Evolutionary conservation across 257 asterid genomes (phyloP).

Genomic region (Plantago elongata): DNA sequence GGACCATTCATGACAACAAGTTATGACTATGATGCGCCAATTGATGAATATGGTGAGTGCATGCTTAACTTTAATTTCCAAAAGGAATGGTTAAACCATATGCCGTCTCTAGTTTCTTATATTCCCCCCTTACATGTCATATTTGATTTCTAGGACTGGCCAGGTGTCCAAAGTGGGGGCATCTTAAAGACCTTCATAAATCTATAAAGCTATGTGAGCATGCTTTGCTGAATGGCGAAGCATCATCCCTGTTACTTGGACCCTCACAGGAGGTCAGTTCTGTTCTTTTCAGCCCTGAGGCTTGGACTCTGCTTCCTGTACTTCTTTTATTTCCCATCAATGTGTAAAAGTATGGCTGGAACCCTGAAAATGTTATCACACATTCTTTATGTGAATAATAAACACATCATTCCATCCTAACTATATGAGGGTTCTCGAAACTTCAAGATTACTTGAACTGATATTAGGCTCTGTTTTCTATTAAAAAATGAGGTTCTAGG

Average conservation of each 20-base stretch:
- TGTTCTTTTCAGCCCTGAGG: conserved; percentile 7
- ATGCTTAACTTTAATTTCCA: conserved; percentile 9
- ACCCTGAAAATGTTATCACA: neutral
- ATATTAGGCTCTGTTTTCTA: too few species aligned
- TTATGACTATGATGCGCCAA: conserved; percentile 94
- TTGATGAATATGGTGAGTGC: conserved; percentile 80
- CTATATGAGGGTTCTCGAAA: too few species aligned
- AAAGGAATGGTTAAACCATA: conserved; percentile 10
- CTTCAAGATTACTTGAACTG: too few species aligned
- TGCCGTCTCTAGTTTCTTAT: conserved; percentile 9
- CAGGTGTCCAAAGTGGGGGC: conserved; percentile 89
- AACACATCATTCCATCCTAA: too few species aligned
- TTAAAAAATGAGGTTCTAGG: too few species aligned
- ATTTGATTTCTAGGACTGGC: conserved; percentile 62
- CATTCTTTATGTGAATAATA: too few species aligned
- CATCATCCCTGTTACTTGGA: conserved; percentile 49
- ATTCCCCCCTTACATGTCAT: conserved; percentile 19
- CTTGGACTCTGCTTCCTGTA: neutral
- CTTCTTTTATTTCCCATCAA: neutral
- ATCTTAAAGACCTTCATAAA: conserved; percentile 83
- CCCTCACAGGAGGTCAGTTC: conserved; percentile 67
- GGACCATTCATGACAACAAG: conserved; percentile 96
- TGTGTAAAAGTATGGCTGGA: neutral
- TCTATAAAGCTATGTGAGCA: conserved; percentile 72
- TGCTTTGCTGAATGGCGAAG: conserved; percentile 52